Evolutionary conservation across 495 filamentous ascomycete genomes (phyloP).

Genomic region (Penicillium alfredii): DNA sequence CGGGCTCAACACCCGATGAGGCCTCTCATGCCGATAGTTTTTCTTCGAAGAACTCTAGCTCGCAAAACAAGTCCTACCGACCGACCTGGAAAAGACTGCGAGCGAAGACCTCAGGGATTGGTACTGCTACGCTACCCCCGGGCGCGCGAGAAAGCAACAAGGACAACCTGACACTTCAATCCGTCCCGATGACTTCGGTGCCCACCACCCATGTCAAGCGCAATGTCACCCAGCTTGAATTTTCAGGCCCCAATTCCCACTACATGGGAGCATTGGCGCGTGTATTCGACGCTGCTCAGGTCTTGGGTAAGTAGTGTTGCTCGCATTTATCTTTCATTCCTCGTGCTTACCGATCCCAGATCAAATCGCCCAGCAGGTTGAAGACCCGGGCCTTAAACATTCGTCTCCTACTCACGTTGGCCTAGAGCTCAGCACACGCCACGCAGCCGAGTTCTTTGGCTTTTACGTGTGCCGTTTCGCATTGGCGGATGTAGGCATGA

Average conservation of each 20-base stretch:
- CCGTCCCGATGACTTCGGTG: slow-evolving; percentile 72
- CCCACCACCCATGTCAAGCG: slow-evolving; percentile 60
- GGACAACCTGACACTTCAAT: slow-evolving; percentile 59
- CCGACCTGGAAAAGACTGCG: slow-evolving; percentile 79
- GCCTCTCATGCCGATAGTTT: slow-evolving; percentile 27
- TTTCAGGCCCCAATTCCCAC: slow-evolving; percentile 74
- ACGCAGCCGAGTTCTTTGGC: slow-evolving; percentile 95
- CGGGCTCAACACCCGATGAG: slow-evolving; percentile 45
- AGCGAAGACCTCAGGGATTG: slow-evolving; percentile 74
- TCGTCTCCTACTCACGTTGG: slow-evolving; percentile 82
- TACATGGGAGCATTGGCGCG: slow-evolving; percentile 90
- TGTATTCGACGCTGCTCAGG: slow-evolving; percentile 90
- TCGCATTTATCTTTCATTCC: background rate
- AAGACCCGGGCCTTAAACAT: slow-evolving; percentile 85
- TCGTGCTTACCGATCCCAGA: slow-evolving; percentile 48
- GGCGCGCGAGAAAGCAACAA: slow-evolving; percentile 46
- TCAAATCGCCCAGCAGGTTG: slow-evolving; percentile 92
- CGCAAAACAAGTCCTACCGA: slow-evolving; percentile 59
- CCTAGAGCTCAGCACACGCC: slow-evolving; percentile 83
- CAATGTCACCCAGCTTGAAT: slow-evolving; percentile 61
- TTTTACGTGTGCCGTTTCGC: slow-evolving; percentile 96
- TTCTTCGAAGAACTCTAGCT: slow-evolving; percentile 50
- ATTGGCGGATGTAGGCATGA: slow-evolving; percentile 70
- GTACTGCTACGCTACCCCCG: slow-evolving; percentile 23
- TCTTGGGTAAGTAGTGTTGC: slow-evolving; percentile 64